Base-by-base conservation (phyloP, 805 yeast species). In the Candida cerambycidarum region DNA sequence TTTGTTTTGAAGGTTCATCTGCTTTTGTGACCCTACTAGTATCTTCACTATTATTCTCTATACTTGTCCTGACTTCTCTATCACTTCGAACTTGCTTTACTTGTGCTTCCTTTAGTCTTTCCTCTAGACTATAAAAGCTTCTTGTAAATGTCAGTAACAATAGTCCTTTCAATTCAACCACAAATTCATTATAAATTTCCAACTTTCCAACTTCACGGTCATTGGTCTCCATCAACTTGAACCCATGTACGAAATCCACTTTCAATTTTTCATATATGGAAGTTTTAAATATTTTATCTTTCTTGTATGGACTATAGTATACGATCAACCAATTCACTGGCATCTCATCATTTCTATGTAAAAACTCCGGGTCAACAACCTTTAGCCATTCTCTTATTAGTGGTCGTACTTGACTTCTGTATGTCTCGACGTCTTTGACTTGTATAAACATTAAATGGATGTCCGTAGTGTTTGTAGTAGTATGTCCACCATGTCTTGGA, bases 331-430 rank as follows among this genome's bases (percentile, higher is more conserved):
- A 80, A 38, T 80, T 82, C 17, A 19, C 28, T 4, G 38, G 19
- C 18, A 14, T 14, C 14, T 21, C 29, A 8, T 83, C 76, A 49
- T 68, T 52, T 33, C 70, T 52, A 41, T 71, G 55, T 13, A 34
- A 23, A 23, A 34, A 34, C 5, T 28, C 4, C 13, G 31, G 32
- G 8, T 36, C 32, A 30, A 63, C 50, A 3, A 64, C 66, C 34
- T 74, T 69, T 18, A 86, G 67, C 98, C 99, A 93, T 51, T 85
- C 93, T 37, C 73, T 75, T 16, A 90, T 79, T 50, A 89, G 67
- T 1, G 95, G 96, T 30, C 99, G 75, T 0, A 85, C 89, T 54
- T 83, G 86, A 0, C 84, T 61, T 46, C 95, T 71, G 60, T 92
- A 92, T 1, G 78, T 78, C 12, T 92, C 98, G 14, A 84, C 59